Base-by-base conservation (phyloP, 163 green algal genomes). In the Volvox carteri region DNA sequence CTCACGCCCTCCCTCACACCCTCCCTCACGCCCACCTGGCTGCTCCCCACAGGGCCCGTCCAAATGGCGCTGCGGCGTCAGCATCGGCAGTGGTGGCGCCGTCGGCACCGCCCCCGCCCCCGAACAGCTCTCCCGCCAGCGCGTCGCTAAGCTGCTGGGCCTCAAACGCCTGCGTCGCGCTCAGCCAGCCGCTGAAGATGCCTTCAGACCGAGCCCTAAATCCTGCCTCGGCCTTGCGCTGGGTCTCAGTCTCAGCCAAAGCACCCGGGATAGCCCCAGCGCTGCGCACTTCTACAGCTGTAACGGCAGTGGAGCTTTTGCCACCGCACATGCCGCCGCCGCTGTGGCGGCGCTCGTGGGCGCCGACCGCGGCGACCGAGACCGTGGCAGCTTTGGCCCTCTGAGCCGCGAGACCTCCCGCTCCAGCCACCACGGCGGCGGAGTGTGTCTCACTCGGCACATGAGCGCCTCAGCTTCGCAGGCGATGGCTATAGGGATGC, bases 81-180 rank as follows among this genome's bases (percentile, higher is more conserved):
- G 54, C 54, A 58, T 46, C 72, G 56, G 72, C 39, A 2, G 19
- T 39, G 14, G 30, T 18, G n/a, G 3, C 18, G 48, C 25, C 50
- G 48, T 1, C 73, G 73, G 44, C 73, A 28, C 78, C 0, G 23
- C 37, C 5, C 39, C 62, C 4, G 44, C n/a, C 11, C 16, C 60
- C 16, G 50, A 86, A 44, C 39, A 30, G 16, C 60, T 86, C 30
- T 68, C 79, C 39, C 41, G 79, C 18, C n/a, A 23, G 30, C 60
- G 44, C 0, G 54, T 86, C 5, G 79, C 79, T 8, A 48, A 52
- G n/a, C 18, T 86, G 79, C 79, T 86, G 3, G 65, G 65, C 42
- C 28, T 78, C 6, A 65, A 67, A 19, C 79, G 79, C 28, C 79
- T 86, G 62, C 79, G 79, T n/a, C 79, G 78, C 7, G 30, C 28